Base-by-base conservation (phyloP, 148 eudicot species). In the Salicornia ramosissima region DNA sequence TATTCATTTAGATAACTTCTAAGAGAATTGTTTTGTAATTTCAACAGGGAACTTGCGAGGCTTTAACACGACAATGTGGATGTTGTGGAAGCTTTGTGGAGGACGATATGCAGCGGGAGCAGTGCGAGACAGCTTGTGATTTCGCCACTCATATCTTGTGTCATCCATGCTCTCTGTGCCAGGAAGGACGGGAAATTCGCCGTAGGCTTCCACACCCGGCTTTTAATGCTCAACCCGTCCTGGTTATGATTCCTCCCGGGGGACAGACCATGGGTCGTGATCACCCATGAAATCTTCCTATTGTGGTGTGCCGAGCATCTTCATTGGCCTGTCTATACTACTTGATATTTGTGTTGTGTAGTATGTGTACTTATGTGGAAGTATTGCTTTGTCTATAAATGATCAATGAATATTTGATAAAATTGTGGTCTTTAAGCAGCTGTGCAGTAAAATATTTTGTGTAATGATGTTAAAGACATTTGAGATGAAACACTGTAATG, bases 171-270 rank as follows among this genome's bases (percentile, higher is more conserved):
- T 87, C 98, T 0, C 90, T 92, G 71, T 92, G 98, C 75, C 98
- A 92, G 82, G 98, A 90, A 82, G 98, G 90, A 40, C 87, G 98
- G 53, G 98, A 92, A 69, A 74, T 90, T 58, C 94, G 98, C 31
- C 94, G 94, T 22, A 88, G 94, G 89, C 76, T 92, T 54, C 88
- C 91, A 73, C 98, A 92, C 80, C 96, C 96, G 10, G 87, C 83
- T 8, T 86, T 88, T 68, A 83, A 84, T 74, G 82, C 85, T 28
- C 91, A 85, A 70, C 91, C 83, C 4, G 74, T 88, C 42, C 15
- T 86, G 55, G 72, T 85, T 65, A 92, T 86, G 96, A 55, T 83
- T 59, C 88, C 96, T 0, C 98, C 96, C 2, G 75, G 67, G 0
- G 88, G 75, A 24, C 98, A 92, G 79, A 45, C 87, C 65, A 92